Percentiles rank a stretch among this genome's conserved stretches.
phyloP scores from a whole-genome alignment of 441 rosid genomes.

The Erodium texanum region DNA sequence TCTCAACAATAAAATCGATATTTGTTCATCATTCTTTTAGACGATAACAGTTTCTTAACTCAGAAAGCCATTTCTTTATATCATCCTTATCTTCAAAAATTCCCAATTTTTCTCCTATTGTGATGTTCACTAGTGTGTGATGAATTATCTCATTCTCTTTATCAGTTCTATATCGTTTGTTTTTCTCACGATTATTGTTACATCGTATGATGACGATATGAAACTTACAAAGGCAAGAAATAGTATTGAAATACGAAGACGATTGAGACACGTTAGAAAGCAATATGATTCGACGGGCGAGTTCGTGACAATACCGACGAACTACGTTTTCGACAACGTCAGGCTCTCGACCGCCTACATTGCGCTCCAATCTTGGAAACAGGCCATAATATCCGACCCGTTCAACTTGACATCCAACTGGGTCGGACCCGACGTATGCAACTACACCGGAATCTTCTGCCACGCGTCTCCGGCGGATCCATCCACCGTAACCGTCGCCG shows the following conservation, averaged over 20 bases:
- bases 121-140: background rate
- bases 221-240: too few relatives aligned
- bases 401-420: slow-evolving; percentile 55
- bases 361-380: slow-evolving; percentile 71
- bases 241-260: background rate
- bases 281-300: background rate
- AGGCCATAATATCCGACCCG: slow-evolving; percentile 67
- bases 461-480: slow-evolving; percentile 56
- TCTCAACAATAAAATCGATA: background rate
- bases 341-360: slow-evolving; percentile 62
- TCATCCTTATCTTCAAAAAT: background rate
- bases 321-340: slow-evolving; percentile 29
- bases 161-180: background rate
- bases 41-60: too few relatives aligned
- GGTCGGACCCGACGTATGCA: slow-evolving; percentile 59
- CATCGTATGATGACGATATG: background rate
- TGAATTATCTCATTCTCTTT: background rate
- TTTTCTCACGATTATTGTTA: too few relatives aligned
- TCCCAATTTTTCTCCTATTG: background rate
- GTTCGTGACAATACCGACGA: background rate
- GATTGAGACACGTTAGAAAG: background rate
- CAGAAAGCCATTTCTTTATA: too few relatives aligned
- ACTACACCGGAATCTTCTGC: slow-evolving; percentile 64
- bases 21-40: too few relatives aligned
- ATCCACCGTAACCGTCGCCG: slow-evolving; percentile 42